Evolutionary conservation across 345 rosid species (phyloP), one percentile per base, ranked within the genome.

Genomic region (Cochlearia excelsa): DNA sequence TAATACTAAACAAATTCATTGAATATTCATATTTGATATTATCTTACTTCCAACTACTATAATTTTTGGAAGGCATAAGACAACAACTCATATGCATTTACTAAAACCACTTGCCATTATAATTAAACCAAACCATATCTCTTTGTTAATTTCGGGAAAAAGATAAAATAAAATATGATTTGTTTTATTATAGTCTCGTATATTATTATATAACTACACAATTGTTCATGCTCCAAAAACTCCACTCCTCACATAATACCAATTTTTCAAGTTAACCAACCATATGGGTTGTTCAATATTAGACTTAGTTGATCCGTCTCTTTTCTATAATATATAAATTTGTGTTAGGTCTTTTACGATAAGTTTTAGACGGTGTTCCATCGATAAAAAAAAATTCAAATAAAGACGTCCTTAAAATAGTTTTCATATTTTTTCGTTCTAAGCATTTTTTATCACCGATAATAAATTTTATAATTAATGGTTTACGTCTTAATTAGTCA

Each of bases 41-140:
- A 61, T 69, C 73, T 5, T 69, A 45, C 48, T 35, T 42, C 23
- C 74, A 69, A 62, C 74, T 48, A 62, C 74, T 69, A 61, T 40
- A 55, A 42, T 62, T 46, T 16, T 69, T 62, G 53, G 68, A 27
- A 55, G 31, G 62, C 51, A 49, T 0, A 49, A 7, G 68, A 48
- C 68, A 69, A 62, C 57, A 62, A 55, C 68, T 48, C 57, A 59
- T 63, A 63, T 39, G 61, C 46, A 52, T 65, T 65, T 44, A 64
- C 51, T 71, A 63, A 69, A 62, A 46, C 75, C 66, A 64, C 75
- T 71, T 52, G 71, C 61, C 47, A 65, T 59, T 69, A 69, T 34
- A 61, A 62, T 55, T 28, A 54, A 53, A 42, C 57, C 11, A 8
- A 62, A 69, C 51, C 67, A 55, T 55, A 69, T 48, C 57, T 55